Evolutionary conservation across 169 alveolate species (phyloP), one percentile per base, ranked within the genome.

Genomic region (Neospora caninum): DNA sequence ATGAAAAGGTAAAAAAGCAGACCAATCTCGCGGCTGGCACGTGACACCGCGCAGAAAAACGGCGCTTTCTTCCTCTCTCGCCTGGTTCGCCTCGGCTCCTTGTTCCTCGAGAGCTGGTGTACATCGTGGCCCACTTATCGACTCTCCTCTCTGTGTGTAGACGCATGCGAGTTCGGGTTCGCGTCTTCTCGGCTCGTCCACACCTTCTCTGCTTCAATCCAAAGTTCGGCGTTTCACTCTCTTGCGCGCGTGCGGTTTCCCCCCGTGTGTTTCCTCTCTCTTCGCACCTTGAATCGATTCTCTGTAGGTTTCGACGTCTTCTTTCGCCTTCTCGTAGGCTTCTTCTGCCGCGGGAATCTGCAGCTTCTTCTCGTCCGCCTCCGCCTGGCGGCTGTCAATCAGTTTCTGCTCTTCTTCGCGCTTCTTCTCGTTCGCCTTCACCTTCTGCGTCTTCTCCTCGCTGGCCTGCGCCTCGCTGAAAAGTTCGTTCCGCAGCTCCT

Each of bases 401-500:
- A 67, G 88, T 73, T 29, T 53, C 88, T 89, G 93, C 41, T 89
- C 86, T 67, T 89, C 86, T 67, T 89, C 86, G 27, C 80, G 64
- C 73, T 43, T 18, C 78, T 39, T 10, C 73, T 67, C 70, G 9
- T 54, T 34, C 70, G 54, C 80, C 88, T 64, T 36, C 78, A 89
- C 69, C 69, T 89, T 58, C 88, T 73, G 86, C 53, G 36, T 36
- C 69, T 89, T 89, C 69, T 67, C 49, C 88, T 89, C 88, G n/a
- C 36, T 29, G 0, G 86, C 86, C 54, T 67, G 45, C 73, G 80
- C 93, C 73, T 89, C 93, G 38, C 73, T 70, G 41, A 69, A 42
- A n/a, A 89, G 88, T 73, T 89, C 93, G 78, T 42, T 70, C 88
- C 93, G 86, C 31, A 89, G 88, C 70, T 89, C 93, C 42, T 89